Base-by-base conservation (phyloP, 2,329 filamentous ascomycete genomes). In the Cephalotrichum gorgonifer region DNA sequence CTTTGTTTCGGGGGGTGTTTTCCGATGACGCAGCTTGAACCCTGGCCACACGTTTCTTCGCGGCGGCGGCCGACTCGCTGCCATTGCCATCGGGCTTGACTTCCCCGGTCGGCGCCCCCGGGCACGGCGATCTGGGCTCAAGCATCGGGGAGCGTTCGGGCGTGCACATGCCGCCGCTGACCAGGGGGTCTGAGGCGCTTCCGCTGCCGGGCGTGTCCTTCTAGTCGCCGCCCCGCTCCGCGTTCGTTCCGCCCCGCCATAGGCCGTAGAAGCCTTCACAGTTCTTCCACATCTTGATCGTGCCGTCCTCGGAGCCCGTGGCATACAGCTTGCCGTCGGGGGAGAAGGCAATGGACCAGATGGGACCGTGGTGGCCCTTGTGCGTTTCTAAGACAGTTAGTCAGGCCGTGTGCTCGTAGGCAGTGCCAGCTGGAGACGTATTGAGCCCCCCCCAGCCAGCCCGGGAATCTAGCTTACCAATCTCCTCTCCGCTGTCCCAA, bases 291-390 rank as follows among this genome's bases (percentile, higher is more conserved):
- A 98, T 74, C 70, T 98, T 98, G 65, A 98, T 94, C 0, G 93
- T 98, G 38, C 93, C 93, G 60, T 98, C 93, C 63, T 98, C 93
- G 44, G 90, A 96, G 27, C 88, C 93, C 2, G 93, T 98, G 2
- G 90, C 93, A 62, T 97, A 98, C 7, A 98, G 72, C 63, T 95
- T 96, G 43, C 90, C 90, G 60, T 98, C 93, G 0, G 93, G 93
- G 1, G 90, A 93, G 66, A 95, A 98, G 50, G 85, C 85, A 52
- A 94, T 83, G 6, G 89, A 95, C 93, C 93, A 98, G 53, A 98
- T 93, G 1, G 91, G 91, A 2, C 93, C 93, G 60, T 98, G 93
- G 58, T 98, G 93, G 23, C 93, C 93, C 68, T 96, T 96, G 70
- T 95, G 88, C 12, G 91, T 85, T 63, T 97, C 93, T 85, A 20